Base-by-base conservation (phyloP, 352 stramenopile genomes). In the Peronospora tabacina region DNA sequence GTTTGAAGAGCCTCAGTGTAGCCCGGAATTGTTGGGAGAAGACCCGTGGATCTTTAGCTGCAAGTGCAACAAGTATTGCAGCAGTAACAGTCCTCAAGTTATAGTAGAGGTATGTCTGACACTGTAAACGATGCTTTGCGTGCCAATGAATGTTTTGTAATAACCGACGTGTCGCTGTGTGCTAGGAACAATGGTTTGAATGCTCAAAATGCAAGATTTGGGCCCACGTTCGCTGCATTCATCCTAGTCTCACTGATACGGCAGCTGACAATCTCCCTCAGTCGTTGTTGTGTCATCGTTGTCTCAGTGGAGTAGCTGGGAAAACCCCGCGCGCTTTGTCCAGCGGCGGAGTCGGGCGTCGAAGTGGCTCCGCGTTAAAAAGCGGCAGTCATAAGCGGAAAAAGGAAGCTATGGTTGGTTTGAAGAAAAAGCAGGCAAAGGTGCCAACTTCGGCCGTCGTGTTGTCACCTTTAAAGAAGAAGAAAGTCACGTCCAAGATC, bases 1-100 rank as follows among this genome's bases (percentile, higher is more conserved):
- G 5, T 90, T 90, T 47, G 26, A 61, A 39, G 65, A 75, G 17
- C 47, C 57, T 5, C 43, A 56, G 3, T 61, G 63, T 19, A 49
- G 40, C 15, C 50, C 61, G 11, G 59, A 70, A 10, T 49, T 72
- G 15, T 47, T 80, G 33, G 64, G 85, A 5, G 74, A 69, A 1
- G 70, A 84, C 28, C 66, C 75, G 19, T 90, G 79, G 81, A 66
- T 90, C 12, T 86, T 90, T 38, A 87, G 70, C 57, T 90, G 81
- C 53, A 52, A 55, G 8, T 90, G 81, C 38, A 55, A 61, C 50
- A 82, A 84, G 16, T 88, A 75, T 38, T 68, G 61, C 46, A 87
- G 75, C 47, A 90, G 78, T 24, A 68, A 74, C 26, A 75, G 72
- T n/a, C 28, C 43, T 8, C 37, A 68, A 22, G 63, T 63, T 11